Base-by-base conservation (phyloP, 2,329 filamentous ascomycete genomes). In the Acrodontium crateriforme region DNA sequence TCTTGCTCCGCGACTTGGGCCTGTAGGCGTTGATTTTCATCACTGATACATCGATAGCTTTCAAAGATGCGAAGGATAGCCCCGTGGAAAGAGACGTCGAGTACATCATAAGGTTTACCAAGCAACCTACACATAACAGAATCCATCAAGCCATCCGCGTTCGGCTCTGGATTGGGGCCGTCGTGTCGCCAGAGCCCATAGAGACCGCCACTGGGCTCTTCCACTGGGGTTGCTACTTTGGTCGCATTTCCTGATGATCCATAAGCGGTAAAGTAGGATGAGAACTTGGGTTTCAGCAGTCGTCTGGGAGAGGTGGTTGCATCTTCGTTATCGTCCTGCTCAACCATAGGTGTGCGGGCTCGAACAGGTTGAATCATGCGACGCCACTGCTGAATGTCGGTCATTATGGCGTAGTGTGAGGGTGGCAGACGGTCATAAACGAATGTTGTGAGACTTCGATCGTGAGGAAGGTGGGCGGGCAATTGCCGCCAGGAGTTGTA, bases 11-110 rank as follows among this genome's bases (percentile, higher is more conserved):
- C 35, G 6, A 57, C 23, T 14, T 44, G 38, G 3, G 27, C 25
- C 14, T 52, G 34, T 12, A n/a, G 20, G 8, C 20, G 20, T 3
- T 56, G 30, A 3, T 37, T 30, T 11, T 47, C 41, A n/a, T 53
- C 54, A 24, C 56, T 46, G 9, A 53, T 49, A 19, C 42, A 40
- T 15, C 52, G 42, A 35, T 56, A 60, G 16, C 52, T 47, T 28
- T 62, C 59, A 22, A 60, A 57, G 11, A 62, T 47, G n/a, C 47
- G 45, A 23, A 60, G 48, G 2, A 63, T 36, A 2, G 49, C 48
- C 30, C 48, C 52, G 32, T 55, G 56, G 38, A 55, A 46, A 17
- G 40, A 35, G 6, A 41, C 20, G 14, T 47, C 46, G 6, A 55
- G 44, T 5, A 30, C 28, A 6, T 34, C 29, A 24, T 47, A 45